Conservation (phyloP, 352 stramenopile species). For the Globisporangium spinosum region DNA sequence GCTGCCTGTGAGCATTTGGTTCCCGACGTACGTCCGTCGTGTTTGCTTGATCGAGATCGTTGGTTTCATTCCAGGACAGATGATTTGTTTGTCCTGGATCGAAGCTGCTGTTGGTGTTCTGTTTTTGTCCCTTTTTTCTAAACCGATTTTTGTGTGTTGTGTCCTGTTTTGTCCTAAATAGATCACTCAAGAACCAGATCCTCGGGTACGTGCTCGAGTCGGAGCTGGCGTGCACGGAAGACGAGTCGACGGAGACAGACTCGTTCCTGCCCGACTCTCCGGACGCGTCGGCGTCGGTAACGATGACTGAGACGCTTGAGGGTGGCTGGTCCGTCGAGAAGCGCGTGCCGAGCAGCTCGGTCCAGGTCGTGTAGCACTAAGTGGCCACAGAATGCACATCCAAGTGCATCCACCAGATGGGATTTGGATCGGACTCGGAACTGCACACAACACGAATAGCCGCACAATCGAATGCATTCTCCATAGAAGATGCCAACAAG, state of each 20-base stretch:
- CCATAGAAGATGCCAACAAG: neutral
- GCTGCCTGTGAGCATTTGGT: slow-evolving; percentile 85
- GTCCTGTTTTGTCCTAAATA: slow-evolving; percentile 18
- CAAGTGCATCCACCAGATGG: slow-evolving; percentile 9
- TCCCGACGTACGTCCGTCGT: slow-evolving; percentile 57
- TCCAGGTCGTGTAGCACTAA: slow-evolving; percentile 45
- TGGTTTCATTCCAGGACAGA: neutral
- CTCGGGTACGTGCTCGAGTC: slow-evolving; percentile 83
- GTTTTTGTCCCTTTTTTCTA: neutral
- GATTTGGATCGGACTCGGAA: neutral
- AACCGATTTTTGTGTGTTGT: neutral
- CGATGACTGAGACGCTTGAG: slow-evolving; percentile 72
- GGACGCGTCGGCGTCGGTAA: slow-evolving; percentile 32
- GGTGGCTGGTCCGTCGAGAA: slow-evolving; percentile 86
- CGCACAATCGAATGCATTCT: neutral
- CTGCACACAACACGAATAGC: neutral
- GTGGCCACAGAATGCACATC: slow-evolving; percentile 5
- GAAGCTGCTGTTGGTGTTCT: neutral
- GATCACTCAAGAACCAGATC: slow-evolving; percentile 79
- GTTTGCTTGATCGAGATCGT: neutral
- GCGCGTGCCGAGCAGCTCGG: slow-evolving; percentile 49
- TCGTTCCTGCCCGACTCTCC: slow-evolving; percentile 50
- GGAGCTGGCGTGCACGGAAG: slow-evolving; percentile 55
- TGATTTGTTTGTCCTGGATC: neutral
- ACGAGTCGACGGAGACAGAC: slow-evolving; percentile 74